Evolutionary conservation across 179 eudicot species (phyloP), one percentile per base, ranked within the genome.

Genomic region (Monotropa hypopitys): DNA sequence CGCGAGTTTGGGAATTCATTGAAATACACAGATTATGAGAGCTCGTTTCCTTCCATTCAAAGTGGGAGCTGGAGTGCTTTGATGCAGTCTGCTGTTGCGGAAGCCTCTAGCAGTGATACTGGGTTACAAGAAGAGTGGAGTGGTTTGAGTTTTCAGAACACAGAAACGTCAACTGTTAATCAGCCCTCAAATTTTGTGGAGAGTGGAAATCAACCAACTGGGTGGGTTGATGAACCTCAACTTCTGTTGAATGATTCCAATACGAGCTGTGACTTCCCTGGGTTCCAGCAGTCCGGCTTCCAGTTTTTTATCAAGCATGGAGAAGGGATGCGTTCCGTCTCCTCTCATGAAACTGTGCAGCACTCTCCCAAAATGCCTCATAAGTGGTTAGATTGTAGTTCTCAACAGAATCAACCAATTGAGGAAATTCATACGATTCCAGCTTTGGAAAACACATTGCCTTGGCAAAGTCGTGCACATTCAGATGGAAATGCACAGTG

Each of bases 51-150:
- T 20, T 83, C 84, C 28, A 70, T 71, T 67, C 88, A 87, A 77
- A 82, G 88, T 81, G 90, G 90, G 72, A 86, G 85, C 73, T 86
- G 87, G 90, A 88, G 90, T 76, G 90, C 89, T 67, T 85, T 88
- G 49, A 88, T 88, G 90, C 89, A 88, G 77, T 88, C 89, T 80
- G 89, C 90, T 80, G 89, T 86, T 54, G 86, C 79, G 62, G 89
- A 86, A 81, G 77, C 86, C 69, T 86, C 89, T 49, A 86, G 89
- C 67, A 81, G 85, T 74, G 88, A 88, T 59, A 83, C 79, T 50
- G 89, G 75, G 47, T 42, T 78, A 49, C 88, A 88, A 77, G 89
- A 88, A 76, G 89, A 84, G 75, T 88, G 89, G 89, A 86, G 88
- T 79, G 88, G 88, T 20, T 74, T 88, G 74, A 86, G 81, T 82